Evolutionary conservation across 495 filamentous ascomycete species (phyloP).

Genomic region (Aspergillus funiculosus): DNA sequence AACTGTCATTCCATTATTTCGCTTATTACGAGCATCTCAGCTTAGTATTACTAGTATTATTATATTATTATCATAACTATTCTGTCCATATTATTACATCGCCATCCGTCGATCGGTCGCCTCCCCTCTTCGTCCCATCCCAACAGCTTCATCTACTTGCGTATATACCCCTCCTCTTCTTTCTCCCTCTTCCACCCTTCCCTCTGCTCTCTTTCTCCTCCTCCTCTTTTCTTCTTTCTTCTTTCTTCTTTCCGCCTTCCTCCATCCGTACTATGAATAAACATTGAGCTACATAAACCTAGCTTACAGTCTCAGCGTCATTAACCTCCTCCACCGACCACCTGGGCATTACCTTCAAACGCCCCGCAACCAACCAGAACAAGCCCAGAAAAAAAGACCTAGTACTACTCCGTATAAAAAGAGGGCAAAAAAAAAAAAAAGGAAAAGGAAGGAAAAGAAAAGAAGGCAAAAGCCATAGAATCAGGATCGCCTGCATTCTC

Average conservation of each 20-base stretch:
- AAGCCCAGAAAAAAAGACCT: slow-evolving; percentile 4
- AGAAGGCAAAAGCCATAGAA: background rate
- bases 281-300: slow-evolving; percentile 2
- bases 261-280: no score
- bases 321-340: slow-evolving; percentile 1
- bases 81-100: slow-evolving; percentile 6
- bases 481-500: background rate
- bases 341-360: slow-evolving; percentile 1
- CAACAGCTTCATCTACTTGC: background rate
- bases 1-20: slow-evolving; percentile 6
- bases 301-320: slow-evolving; percentile 9
- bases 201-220: slow-evolving; percentile 9
- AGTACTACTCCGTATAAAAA: background rate
- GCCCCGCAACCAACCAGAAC: slow-evolving; percentile 1
- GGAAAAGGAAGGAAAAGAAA: background rate
- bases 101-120: no score
- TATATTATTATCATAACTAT: background rate
- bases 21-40: slow-evolving; percentile 9
- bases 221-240: slow-evolving; percentile 22
- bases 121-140: no score
- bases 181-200: background rate
- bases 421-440: background rate
- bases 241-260: no score
- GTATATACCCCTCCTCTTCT: slow-evolving; percentile 2
- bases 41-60: slow-evolving; percentile 8